Conservation (phyloP, 2,329 filamentous ascomycete species). For the Diaporthe velutina region DNA sequence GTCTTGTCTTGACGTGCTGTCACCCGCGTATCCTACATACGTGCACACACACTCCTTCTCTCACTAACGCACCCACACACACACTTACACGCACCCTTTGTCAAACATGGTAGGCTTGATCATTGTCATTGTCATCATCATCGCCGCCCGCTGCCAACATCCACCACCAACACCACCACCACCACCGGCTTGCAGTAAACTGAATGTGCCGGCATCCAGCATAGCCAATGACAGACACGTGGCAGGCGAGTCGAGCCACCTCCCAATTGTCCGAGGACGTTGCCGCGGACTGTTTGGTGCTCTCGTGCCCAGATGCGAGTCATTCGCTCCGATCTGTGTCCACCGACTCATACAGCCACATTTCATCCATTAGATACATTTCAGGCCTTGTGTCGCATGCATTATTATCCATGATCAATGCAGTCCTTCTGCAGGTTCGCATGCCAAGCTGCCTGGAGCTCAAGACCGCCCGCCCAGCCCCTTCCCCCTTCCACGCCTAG, state of each 20-base stretch:
- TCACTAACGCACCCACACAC: not conserved
- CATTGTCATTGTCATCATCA: not conserved
- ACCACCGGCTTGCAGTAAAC: not conserved
- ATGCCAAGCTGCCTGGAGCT: constrained; percentile 17
- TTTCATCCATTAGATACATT: constrained; percentile 22
- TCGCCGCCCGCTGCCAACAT: constrained; percentile 1
- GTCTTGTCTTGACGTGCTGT: constrained; percentile 4
- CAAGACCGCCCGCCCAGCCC: not conserved
- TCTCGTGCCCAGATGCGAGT: constrained; percentile 33
- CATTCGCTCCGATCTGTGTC: constrained; percentile 26
- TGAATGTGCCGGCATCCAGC: constrained; percentile 28
- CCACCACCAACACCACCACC: not conserved
- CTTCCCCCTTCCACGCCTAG: not conserved
- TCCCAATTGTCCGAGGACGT: constrained; percentile 17
- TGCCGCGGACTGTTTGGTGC: constrained; percentile 10
- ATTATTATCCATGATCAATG: constrained; percentile 27
- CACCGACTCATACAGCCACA: constrained; percentile 20
- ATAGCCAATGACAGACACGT: constrained; percentile 25
- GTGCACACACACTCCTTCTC: not conserved
- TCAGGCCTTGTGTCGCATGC: constrained; percentile 26
- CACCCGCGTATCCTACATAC: constrained; percentile 6
- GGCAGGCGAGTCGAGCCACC: constrained; percentile 25
- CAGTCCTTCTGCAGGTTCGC: constrained; percentile 1
- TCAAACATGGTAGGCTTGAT: not conserved
- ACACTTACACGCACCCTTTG: not conserved